These are phyloP conservation scores for Coniochaeta sp. DNA, from an alignment of 2,329 filamentous ascomycete species.

Conservation along the genomic window DNA sequence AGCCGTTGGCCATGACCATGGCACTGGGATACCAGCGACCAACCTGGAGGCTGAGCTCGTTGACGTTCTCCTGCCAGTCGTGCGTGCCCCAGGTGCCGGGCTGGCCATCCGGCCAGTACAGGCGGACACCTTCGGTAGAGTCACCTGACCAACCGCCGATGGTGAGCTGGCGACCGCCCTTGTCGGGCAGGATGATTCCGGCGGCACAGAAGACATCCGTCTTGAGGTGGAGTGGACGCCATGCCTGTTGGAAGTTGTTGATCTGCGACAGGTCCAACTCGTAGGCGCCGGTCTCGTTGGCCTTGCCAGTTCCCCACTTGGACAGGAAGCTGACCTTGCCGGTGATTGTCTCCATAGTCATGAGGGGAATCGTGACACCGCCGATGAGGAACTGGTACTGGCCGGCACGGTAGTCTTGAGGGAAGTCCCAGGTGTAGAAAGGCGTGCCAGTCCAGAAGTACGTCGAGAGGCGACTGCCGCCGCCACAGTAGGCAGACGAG, in stretches of 20 bases:
- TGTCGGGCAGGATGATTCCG: conserved; percentile 49
- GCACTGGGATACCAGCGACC: conserved; percentile 49
- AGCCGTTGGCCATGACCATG: conserved; percentile 49
- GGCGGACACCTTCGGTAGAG: conserved; percentile 45
- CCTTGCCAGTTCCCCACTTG: conserved; percentile 45
- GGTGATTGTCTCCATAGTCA: conserved; percentile 41
- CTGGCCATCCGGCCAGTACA: conserved; percentile 48
- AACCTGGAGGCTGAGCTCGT: conserved; percentile 35
- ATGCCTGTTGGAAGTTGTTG: conserved; percentile 37
- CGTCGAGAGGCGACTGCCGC: conserved; percentile 35
- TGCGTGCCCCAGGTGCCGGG: conserved; percentile 39
- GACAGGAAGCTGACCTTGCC: conserved; percentile 49
- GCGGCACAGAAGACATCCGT: conserved; percentile 55
- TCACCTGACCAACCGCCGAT: conserved; percentile 49
- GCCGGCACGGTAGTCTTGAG: conserved; percentile 40
- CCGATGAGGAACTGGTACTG: conserved; percentile 45
- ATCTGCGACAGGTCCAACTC: conserved; percentile 44
- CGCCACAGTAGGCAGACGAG: conserved; percentile 21
- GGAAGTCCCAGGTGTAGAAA: conserved; percentile 41
- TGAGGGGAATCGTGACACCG: conserved; percentile 46
- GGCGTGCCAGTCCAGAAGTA: conserved; percentile 38
- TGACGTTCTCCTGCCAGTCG: conserved; percentile 47
- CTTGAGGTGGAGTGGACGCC: conserved; percentile 46
- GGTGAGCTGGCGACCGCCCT: conserved; percentile 49
- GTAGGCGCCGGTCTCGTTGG: conserved; percentile 50